Conservation (phyloP, 257 asterid species). For the Penstemon newberryi region DNA sequence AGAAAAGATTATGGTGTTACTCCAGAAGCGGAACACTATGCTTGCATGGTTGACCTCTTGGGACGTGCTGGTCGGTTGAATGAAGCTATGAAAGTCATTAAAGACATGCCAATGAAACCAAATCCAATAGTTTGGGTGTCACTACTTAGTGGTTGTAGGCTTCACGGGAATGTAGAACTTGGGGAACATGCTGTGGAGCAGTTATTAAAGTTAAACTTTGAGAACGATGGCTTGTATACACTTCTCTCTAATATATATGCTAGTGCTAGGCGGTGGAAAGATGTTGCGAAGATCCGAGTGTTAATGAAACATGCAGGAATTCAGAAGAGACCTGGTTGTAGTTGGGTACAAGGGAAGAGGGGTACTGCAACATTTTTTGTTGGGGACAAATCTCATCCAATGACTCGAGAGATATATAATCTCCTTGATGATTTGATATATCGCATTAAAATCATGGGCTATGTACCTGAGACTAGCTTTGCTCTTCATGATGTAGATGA, state of each 20-base stretch:
- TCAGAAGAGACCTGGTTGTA: conserved; percentile 87
- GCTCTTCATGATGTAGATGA: conserved; percentile 97
- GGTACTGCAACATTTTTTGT: conserved; percentile 68
- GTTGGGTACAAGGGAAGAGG: conserved; percentile 91
- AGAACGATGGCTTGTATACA: conserved; percentile 83
- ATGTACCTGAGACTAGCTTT: conserved; percentile 78
- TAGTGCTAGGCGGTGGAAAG: conserved; percentile 82
- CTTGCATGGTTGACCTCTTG: conserved; percentile 83
- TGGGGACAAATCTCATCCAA: conserved; percentile 81
- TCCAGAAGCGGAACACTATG: conserved; percentile 79
- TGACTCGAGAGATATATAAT: conserved; percentile 60
- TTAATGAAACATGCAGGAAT: conserved; percentile 77
- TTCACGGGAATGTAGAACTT: conserved; percentile 81
- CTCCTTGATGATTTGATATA: conserved; percentile 59
- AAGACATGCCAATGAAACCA: conserved; percentile 72
- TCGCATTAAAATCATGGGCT: conserved; percentile 74
- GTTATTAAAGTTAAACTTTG: conserved; percentile 63
- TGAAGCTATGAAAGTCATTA: conserved; percentile 63
- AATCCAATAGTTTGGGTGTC: conserved; percentile 74
- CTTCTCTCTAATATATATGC: conserved; percentile 88
- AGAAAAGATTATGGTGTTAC: conserved; percentile 49
- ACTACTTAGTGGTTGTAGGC: conserved; percentile 80
- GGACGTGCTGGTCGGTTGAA: conserved; percentile 87
- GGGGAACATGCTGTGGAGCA: conserved; percentile 65
- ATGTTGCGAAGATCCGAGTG: conserved; percentile 68